phyloP scores from a whole-genome alignment of 2,329 filamentous ascomycete genomes.

The Coccinonectria pachysandricola region DNA sequence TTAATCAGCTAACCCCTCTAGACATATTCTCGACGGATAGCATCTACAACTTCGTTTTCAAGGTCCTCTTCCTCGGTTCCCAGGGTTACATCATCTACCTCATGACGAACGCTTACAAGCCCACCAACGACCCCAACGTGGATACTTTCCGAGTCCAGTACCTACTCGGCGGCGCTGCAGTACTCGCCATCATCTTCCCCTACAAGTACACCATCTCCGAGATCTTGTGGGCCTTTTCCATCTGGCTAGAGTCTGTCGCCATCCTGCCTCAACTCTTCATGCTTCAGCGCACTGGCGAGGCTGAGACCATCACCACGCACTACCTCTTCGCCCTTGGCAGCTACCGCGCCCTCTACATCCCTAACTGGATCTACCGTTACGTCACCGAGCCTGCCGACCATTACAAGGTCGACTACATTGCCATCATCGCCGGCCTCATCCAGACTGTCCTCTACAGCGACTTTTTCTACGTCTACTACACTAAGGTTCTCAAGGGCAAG shows the following conservation, averaged over 20 bases:
- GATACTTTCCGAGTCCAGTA: constrained; percentile 98
- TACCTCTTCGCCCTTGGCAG: constrained; percentile 89
- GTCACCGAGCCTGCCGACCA: constrained; percentile 50
- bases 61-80: constrained; percentile 84
- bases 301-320: constrained; percentile 98
- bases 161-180: constrained; percentile 68
- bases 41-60: constrained; percentile 90
- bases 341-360: constrained; percentile 92
- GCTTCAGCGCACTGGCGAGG: constrained; percentile 93
- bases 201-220: constrained; percentile 74
- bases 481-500: constrained; percentile 82
- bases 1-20: constrained; percentile 27
- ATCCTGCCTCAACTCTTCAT: constrained; percentile 97
- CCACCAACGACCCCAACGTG: constrained; percentile 91
- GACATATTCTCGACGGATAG: constrained; percentile 80
- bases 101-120: constrained; percentile 96
- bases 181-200: constrained; percentile 73
- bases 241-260: constrained; percentile 95
- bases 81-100: constrained; percentile 94
- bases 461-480: constrained; percentile 99
- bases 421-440: constrained; percentile 77
- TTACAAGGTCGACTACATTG: constrained; percentile 72
- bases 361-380: constrained; percentile 96
- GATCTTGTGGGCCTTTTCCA: constrained; percentile 95
- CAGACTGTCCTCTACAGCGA: constrained; percentile 96